Evolutionary conservation across 164 flowering plant species (phyloP).

Genomic region (Piper betle): DNA sequence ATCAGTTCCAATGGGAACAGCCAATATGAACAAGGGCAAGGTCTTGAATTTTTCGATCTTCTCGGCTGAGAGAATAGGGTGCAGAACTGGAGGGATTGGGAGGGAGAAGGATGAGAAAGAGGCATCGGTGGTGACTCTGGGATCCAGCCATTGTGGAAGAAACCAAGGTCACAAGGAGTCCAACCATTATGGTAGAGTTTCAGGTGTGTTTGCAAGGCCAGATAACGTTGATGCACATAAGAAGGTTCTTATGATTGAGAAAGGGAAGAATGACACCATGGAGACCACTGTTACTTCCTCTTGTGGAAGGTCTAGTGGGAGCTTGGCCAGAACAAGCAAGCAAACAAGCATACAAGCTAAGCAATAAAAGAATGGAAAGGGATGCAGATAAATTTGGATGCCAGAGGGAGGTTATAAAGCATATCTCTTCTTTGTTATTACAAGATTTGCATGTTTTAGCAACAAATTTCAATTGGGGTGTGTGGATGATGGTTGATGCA

Average conservation of each 20-base stretch:
- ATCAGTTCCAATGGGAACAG: constrained; percentile 6
- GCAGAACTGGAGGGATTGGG: constrained; percentile 8
- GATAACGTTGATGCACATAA: constrained; percentile 12
- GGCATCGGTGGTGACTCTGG: constrained; percentile 37
- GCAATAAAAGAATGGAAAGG: constrained; percentile 37
- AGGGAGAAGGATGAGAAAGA: constrained; percentile 20
- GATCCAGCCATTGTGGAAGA: constrained; percentile 51
- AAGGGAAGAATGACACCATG: constrained; percentile 18
- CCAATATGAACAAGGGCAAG: constrained; percentile 3
- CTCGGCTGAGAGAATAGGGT: constrained; percentile 8
- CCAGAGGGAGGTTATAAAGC: constrained; percentile 27
- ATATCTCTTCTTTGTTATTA: not conserved
- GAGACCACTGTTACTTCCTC: constrained; percentile 36
- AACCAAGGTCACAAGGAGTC: constrained; percentile 32
- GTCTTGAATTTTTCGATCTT: constrained; percentile 15
- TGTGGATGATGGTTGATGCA: not conserved
- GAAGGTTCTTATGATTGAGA: constrained; percentile 14
- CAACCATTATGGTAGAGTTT: constrained; percentile 22
- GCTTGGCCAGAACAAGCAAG: constrained; percentile 25
- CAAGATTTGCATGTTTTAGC: not conserved
- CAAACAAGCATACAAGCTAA: constrained; percentile 20
- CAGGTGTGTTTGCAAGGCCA: constrained; percentile 19
- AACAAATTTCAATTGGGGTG: not conserved
- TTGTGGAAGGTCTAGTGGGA: constrained; percentile 49
- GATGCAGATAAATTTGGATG: constrained; percentile 31